Conservation (phyloP, 495 filamentous ascomycete genomes). For the Aspergillus nidulans region DNA sequence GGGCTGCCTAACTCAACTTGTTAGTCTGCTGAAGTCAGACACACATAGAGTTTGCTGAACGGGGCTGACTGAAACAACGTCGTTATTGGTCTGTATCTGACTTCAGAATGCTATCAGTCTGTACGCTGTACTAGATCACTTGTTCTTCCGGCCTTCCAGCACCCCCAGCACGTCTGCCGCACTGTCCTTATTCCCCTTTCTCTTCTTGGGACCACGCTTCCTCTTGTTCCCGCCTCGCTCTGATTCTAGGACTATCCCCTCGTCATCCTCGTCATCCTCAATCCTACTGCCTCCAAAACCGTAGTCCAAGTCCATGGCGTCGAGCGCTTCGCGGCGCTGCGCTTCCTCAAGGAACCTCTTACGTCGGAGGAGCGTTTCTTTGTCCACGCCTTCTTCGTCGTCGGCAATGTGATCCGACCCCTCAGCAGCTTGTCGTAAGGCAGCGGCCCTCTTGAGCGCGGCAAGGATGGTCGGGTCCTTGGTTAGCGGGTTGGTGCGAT, state of each 20-base stretch:
- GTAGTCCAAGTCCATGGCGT: conserved; percentile 89
- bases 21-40: too few relatives aligned
- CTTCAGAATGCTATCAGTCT: neutral
- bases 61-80: neutral
- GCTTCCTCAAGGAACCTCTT: conserved; percentile 68
- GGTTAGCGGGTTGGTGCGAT: conserved; percentile 44
- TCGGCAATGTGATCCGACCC: conserved; percentile 26
- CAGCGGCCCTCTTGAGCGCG: conserved; percentile 78
- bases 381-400: conserved; percentile 37
- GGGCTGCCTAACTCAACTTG: neutral
- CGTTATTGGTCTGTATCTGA: neutral
- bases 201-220: conserved; percentile 81
- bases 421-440: conserved; percentile 49
- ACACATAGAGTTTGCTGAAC: neutral
- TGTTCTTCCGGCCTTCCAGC: conserved; percentile 63
- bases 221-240: conserved; percentile 56
- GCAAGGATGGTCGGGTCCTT: conserved; percentile 76
- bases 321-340: conserved; percentile 57
- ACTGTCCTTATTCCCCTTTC: conserved; percentile 78
- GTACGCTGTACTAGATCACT: neutral
- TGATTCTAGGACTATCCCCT: conserved; percentile 62
- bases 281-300: conserved; percentile 84
- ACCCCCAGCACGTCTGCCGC: conserved; percentile 76
- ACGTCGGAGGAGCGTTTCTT: conserved; percentile 57
- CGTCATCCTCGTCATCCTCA: conserved; percentile 78